phyloP scores from a whole-genome alignment of 148 eudicot genomes.

The Fagopyrum homotropicum region DNA sequence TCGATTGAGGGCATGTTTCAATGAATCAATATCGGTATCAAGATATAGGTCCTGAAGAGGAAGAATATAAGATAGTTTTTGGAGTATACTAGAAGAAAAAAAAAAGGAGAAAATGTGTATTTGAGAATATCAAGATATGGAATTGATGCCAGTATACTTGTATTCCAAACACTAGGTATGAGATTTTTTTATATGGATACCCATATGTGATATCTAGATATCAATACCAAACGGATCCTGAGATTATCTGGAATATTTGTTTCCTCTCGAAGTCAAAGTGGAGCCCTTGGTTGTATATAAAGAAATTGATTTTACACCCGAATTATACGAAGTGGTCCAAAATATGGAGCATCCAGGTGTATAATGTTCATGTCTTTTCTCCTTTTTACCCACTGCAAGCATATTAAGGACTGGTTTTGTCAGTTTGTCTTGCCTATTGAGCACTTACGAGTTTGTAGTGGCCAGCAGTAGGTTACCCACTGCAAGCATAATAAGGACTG shows the following conservation, averaged over 20 bases:
- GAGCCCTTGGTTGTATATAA: neutral
- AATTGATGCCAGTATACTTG: too few species aligned
- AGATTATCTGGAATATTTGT: neutral
- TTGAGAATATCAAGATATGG: too few species aligned
- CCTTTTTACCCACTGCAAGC: neutral
- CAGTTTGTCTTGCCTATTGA: neutral
- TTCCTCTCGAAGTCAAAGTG: neutral
- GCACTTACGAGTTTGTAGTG: neutral
- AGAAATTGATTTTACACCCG: neutral
- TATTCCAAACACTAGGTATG: too few species aligned
- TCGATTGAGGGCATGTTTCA: neutral
- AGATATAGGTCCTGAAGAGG: too few species aligned
- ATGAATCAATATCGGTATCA: too few species aligned
- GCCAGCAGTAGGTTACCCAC: neutral
- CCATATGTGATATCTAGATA: too few species aligned
- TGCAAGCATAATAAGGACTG: neutral
- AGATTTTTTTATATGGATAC: too few species aligned
- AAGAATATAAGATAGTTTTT: too few species aligned
- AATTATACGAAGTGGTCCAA: too few species aligned
- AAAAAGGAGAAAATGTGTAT: too few species aligned
- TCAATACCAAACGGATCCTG: too few species aligned
- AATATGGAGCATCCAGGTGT: neutral
- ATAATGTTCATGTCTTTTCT: neutral
- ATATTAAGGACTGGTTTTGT: neutral
- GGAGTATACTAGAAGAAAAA: too few species aligned